Base-by-base conservation (phyloP, 176 grass and related monocot species). In the Rhynchospora breviuscula region DNA sequence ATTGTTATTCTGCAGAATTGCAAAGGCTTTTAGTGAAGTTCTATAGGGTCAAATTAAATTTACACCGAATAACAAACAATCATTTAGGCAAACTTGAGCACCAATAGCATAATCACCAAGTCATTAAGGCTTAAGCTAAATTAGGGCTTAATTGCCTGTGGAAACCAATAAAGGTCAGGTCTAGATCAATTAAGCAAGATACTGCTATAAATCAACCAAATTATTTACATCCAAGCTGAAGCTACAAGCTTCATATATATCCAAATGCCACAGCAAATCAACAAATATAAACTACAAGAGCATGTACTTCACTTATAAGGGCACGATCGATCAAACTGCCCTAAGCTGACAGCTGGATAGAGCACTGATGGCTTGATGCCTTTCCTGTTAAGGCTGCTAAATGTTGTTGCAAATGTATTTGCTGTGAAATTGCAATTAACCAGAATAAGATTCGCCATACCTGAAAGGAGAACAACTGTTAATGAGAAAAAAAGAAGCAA, bases 401-500 rank as follows among this genome's bases (percentile, higher is more conserved):
- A 99, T 14, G 96, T 99, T 83, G 87, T 86, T 1, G 88, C 88
- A 83, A 99, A 99, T 83, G 89, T 95, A 72, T 85, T 86, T 14
- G 93, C 91, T 17, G 96, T 99, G 83, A 95, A 99, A 60, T 89
- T 95, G 85, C 96, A 95, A 61, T 99, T 99, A 14, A 95, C 96
- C 64, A 99, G 87, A 90, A 99, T 92, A 82, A 99, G 86, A 95
- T 95, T 86, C 51, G 91, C 93, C 93, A 99, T 88, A 79, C 96
- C 96, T 99, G 70, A 19, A 89, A 70, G 8, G 43, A 19, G 14
- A 29, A 85, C n/a, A 63, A 81, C 21, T 21, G 26, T 45, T 21
- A 47, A 21, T 12, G 12, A 45, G 31, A 22, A 8, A 72, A 48
- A 46, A 75, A 75, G n/a, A 35, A 26, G 61, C 43, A 80, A 15